These are phyloP conservation scores for Moesziomyces sp. DNA, from an alignment of 1,284 basidiomycete species.

Conservation along the genomic window DNA sequence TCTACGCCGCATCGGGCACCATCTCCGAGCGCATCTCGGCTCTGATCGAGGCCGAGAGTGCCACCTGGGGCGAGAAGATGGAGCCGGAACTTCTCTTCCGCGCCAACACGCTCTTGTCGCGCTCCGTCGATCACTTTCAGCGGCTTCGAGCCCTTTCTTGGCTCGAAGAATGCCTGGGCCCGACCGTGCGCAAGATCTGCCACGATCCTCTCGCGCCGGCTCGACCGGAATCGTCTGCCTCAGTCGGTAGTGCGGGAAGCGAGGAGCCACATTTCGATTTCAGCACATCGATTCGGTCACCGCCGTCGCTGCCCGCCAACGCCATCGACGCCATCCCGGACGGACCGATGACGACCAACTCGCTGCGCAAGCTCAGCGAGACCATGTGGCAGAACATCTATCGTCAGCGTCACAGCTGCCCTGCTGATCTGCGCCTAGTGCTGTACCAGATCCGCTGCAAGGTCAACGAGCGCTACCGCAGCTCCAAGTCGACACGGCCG, in stretches of 20 bases:
- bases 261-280: conserved; percentile 25
- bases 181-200: conserved; percentile 52
- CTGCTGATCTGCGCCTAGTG: conserved; percentile 50
- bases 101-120: conserved; percentile 57
- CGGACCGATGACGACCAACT: conserved; percentile 28
- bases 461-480: conserved; percentile 52
- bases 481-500: conserved; percentile 36
- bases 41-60: conserved; percentile 49
- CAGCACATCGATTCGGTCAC: conserved; percentile 26
- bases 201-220: conserved; percentile 27
- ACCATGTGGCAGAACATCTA: conserved; percentile 61
- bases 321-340: conserved; percentile 34
- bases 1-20: conserved; percentile 55
- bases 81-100: conserved; percentile 59
- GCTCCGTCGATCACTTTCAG: conserved; percentile 58
- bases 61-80: conserved; percentile 35
- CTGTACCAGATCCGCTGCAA: conserved; percentile 49
- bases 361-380: conserved; percentile 45
- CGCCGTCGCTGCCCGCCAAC: conserved; percentile 17
- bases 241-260: conserved; percentile 8
- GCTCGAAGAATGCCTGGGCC: conserved; percentile 56
- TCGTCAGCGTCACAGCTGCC: conserved; percentile 53
- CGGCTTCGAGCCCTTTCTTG: conserved; percentile 48
- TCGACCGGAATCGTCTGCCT: conserved; percentile 15
- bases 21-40: conserved; percentile 46